A percentile compares a stretch with the other conserved stretches of the same genome.
These are phyloP conservation scores for Plasmodium coatneyi DNA, from an alignment of 169 alveolate genomes.

Conservation along the genomic window DNA sequence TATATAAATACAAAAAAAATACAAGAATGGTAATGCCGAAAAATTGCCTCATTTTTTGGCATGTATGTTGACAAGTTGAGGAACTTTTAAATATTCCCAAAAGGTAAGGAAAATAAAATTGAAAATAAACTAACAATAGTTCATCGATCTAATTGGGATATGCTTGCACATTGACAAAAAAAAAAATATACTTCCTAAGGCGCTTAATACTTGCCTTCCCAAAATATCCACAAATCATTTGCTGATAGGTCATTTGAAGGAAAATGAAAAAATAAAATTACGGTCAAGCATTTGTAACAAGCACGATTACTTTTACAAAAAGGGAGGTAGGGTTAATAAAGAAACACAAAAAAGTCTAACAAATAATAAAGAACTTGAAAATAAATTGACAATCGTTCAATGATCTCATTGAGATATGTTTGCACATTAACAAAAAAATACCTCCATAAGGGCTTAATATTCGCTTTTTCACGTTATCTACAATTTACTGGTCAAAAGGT, in stretches of 20 bases:
- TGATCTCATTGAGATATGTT: no score
- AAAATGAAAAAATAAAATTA: no score
- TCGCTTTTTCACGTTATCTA: no score
- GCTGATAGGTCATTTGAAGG: no score
- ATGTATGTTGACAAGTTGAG: neutral
- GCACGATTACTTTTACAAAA: neutral
- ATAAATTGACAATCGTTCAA: no score
- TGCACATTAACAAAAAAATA: no score
- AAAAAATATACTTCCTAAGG: neutral
- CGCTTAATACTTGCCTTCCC: neutral
- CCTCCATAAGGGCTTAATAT: no score
- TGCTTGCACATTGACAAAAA: neutral
- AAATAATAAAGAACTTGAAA: neutral
- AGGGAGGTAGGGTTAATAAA: neutral
- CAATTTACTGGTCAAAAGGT: no score
- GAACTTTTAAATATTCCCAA: neutral
- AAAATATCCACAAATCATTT: no score
- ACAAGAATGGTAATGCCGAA: neutral
- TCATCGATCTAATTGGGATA: neutral
- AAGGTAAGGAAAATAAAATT: no score
- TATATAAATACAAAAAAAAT: neutral
- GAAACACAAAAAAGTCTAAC: neutral
- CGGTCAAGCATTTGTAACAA: neutral
- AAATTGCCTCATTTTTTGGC: slow-evolving; percentile 19
- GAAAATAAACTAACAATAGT: neutral